Conservation (phyloP, 257 asterid species). For the Capsicum chinense region DNA sequence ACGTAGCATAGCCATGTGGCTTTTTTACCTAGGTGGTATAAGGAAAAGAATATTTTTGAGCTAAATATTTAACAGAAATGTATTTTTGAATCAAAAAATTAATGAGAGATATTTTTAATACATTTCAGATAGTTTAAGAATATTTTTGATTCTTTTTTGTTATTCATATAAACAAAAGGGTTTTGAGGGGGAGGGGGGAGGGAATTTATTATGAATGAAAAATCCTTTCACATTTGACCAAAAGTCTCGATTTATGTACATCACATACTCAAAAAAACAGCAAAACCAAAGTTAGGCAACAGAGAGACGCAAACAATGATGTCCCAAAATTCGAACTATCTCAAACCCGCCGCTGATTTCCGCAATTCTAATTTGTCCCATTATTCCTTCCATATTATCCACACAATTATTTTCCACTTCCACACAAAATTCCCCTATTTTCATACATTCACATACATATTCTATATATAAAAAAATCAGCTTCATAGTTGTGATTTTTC, state of each 20-base stretch:
- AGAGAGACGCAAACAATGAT: background rate
- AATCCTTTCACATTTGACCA: background rate
- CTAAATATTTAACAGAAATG: too few relatives aligned
- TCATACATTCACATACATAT: background rate
- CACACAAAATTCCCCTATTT: constrained; percentile 21
- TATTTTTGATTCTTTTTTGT: too few relatives aligned
- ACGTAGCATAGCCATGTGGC: too few relatives aligned
- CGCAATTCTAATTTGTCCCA: constrained; percentile 11
- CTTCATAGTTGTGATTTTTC: background rate
- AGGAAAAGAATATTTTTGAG: too few relatives aligned
- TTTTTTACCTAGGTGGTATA: too few relatives aligned
- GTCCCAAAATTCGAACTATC: background rate
- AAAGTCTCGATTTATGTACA: background rate
- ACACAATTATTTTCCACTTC: constrained; percentile 10
- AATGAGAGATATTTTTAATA: too few relatives aligned
- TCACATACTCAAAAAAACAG: background rate
- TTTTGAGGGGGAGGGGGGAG: too few relatives aligned
- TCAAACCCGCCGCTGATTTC: constrained; percentile 26
- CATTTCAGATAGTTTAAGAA: too few relatives aligned
- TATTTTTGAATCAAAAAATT: too few relatives aligned
- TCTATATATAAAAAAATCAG: background rate
- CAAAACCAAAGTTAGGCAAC: background rate
- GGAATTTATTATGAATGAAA: too few relatives aligned
- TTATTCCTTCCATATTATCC: constrained; percentile 13
- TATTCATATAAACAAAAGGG: background rate